A percentile compares a stretch with the other conserved stretches of the same genome.
Evolutionary conservation across 129 eudicot genomes (phyloP).

Genomic region (Lonicera japonica): DNA sequence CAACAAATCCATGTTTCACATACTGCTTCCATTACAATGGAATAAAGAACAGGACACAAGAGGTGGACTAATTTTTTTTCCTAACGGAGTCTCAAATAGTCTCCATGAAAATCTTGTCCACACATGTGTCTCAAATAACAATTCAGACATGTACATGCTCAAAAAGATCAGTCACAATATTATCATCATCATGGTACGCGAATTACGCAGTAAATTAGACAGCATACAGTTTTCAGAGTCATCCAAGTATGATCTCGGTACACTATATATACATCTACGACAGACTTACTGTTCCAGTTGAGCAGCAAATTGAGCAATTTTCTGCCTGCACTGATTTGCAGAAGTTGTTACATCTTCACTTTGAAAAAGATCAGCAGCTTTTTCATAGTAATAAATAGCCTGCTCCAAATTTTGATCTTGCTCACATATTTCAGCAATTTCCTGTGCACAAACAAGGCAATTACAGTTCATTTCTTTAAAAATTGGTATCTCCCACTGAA

Average conservation of each 20-base stretch:
- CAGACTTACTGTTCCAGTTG: constrained; percentile 53
- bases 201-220: too few species aligned
- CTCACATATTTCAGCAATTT: constrained; percentile 72
- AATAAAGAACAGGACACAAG: too few species aligned
- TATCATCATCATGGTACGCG: neutral
- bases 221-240: too few species aligned
- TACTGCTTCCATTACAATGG: too few species aligned
- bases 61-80: too few species aligned
- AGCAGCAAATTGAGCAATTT: constrained; percentile 68
- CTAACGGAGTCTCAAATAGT: too few species aligned
- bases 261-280: neutral
- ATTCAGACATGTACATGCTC: too few species aligned
- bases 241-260: too few species aligned
- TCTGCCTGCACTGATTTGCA: constrained; percentile 74
- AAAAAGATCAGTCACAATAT: neutral
- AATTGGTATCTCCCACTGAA: neutral
- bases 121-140: too few species aligned
- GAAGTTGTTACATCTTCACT: constrained; percentile 76
- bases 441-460: constrained; percentile 31
- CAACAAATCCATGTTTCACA: too few species aligned
- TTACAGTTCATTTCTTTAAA: neutral
- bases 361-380: constrained; percentile 72
- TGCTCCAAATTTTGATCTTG: constrained; percentile 60
- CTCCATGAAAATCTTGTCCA: too few species aligned
- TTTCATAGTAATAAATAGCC: constrained; percentile 62